phyloP scores from a whole-genome alignment of 768 basidiomycete genomes.

The Lactifluus piperatus region DNA sequence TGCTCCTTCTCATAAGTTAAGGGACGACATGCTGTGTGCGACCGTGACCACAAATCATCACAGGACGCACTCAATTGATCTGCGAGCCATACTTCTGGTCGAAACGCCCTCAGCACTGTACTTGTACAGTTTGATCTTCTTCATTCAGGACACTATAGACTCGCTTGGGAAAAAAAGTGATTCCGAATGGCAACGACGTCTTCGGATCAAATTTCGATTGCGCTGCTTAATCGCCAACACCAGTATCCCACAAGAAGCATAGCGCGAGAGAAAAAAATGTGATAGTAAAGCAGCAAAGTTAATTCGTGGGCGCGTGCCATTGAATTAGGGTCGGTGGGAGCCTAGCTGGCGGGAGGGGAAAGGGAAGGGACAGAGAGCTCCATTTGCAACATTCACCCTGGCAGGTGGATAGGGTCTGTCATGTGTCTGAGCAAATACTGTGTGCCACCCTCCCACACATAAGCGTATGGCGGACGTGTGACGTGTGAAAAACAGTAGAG shows the following conservation, averaged over 20 bases:
- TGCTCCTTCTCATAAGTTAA: background rate
- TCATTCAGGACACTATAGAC: background rate
- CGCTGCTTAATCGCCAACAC: background rate
- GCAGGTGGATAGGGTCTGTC: background rate
- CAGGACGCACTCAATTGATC: background rate
- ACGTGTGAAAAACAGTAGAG: background rate
- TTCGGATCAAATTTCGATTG: background rate
- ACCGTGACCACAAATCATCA: background rate
- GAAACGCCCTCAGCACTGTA: background rate
- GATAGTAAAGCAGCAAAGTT: background rate
- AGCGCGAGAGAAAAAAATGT: background rate
- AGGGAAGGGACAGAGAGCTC: background rate
- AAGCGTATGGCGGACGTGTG: background rate
- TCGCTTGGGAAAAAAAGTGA: background rate
- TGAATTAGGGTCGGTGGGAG: background rate
- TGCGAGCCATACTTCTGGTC: background rate
- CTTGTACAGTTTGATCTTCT: background rate
- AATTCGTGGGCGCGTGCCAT: background rate
- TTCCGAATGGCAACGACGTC: background rate
- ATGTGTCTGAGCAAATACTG: background rate
- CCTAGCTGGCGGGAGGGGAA: background rate
- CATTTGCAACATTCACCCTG: background rate
- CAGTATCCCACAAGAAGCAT: background rate
- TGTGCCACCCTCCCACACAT: background rate
- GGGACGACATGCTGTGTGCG: background rate